Evolutionary conservation across 1,139 yeast genomes (phyloP).

Genomic region (Kodamaea plutei): DNA sequence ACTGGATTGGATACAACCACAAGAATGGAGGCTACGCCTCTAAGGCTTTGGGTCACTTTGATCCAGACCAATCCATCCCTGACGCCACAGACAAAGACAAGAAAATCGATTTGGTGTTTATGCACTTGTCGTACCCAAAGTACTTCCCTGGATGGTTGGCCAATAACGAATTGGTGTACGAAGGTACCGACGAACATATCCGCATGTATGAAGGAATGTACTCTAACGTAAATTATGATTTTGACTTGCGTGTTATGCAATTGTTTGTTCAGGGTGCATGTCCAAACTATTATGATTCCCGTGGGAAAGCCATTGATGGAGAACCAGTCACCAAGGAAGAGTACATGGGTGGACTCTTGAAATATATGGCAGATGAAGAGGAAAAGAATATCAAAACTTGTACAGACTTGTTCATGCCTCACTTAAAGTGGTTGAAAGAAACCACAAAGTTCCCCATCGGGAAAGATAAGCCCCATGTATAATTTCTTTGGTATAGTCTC

Average conservation of each 20-base stretch:
- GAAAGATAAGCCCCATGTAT: no score
- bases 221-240: conserved; percentile 47
- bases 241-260: conserved; percentile 42
- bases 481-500: no score
- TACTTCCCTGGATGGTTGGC: conserved; percentile 49
- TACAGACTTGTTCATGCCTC: conserved; percentile 28
- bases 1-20: conserved; percentile 50
- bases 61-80: conserved; percentile 36
- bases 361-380: conserved; percentile 27
- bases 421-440: conserved; percentile 22
- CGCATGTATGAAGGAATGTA: conserved; percentile 44
- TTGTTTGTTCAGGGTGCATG: conserved; percentile 39
- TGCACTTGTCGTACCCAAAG: conserved; percentile 69
- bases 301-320: conserved; percentile 29
- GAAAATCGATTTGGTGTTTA: conserved; percentile 36
- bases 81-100: conserved; percentile 18
- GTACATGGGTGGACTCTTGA: conserved; percentile 34
- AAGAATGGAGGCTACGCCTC: conserved; percentile 40
- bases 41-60: conserved; percentile 60
- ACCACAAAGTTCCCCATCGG: conserved; percentile 17
- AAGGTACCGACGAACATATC: conserved; percentile 32
- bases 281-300: conserved; percentile 29
- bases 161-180: conserved; percentile 42
- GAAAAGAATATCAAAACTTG: conserved; percentile 27
- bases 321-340: conserved; percentile 18